Evolutionary conservation across 495 filamentous ascomycete species (phyloP).

Genomic region (Xylona heveae): DNA sequence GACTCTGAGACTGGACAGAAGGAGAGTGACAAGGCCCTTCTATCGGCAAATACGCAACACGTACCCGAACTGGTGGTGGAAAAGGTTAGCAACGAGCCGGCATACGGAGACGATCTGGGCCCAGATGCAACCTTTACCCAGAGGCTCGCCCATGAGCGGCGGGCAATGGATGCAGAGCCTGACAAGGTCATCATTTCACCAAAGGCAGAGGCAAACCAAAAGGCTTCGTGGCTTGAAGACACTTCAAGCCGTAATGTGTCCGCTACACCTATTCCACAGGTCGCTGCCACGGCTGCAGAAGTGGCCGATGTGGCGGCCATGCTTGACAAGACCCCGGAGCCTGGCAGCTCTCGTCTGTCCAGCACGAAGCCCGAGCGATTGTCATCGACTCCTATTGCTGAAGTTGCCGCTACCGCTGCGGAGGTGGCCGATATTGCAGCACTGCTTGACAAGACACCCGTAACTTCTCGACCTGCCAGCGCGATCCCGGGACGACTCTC

Average conservation of each 20-base stretch:
- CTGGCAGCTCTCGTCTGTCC: not conserved
- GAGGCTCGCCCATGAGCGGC: constrained; percentile 10
- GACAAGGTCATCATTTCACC: constrained; percentile 8
- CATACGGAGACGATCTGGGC: constrained; percentile 11
- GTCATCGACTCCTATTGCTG: constrained; percentile 15
- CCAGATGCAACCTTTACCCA: constrained; percentile 7
- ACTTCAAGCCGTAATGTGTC: not conserved
- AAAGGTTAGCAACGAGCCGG: constrained; percentile 9
- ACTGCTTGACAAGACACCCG: constrained; percentile 8
- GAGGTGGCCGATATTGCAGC: constrained; percentile 26
- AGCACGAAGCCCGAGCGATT: constrained; percentile 13
- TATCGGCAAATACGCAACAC: not conserved
- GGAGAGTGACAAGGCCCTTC: constrained; percentile 5
- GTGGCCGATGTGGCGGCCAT: constrained; percentile 4
- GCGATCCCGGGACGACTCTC: too few species aligned
- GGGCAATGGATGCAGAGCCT: constrained; percentile 10
- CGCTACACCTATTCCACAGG: not conserved
- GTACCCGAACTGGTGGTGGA: constrained; percentile 10
- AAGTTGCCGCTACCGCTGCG: constrained; percentile 21
- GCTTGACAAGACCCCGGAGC: constrained; percentile 1
- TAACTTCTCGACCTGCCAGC: not conserved
- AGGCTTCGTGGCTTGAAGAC: not conserved
- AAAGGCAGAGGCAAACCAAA: not conserved
- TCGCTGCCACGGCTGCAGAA: constrained; percentile 5
- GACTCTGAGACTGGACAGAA: not conserved